Base-by-base conservation (phyloP, 495 filamentous ascomycete genomes). In the Tuber magnatum region DNA sequence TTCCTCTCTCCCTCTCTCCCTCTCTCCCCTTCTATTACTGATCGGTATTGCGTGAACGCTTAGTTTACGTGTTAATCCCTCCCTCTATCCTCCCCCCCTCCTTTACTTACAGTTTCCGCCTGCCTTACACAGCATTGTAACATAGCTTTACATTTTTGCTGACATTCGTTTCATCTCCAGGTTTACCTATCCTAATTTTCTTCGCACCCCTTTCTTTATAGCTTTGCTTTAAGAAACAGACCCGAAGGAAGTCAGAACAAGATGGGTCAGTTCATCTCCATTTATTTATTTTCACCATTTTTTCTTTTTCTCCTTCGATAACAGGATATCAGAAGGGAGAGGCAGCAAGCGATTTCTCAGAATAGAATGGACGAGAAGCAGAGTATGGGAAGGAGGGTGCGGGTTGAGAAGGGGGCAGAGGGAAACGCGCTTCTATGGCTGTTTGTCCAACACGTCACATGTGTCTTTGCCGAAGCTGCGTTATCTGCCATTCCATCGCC, bases 361-460 rank as follows among this genome's bases (percentile, higher is more conserved):
- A 65, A 35, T 65, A 65, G 56, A 65, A 65, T 65, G 56, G 56
- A 20, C 28, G 28, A 35, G 56, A 65, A 20, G 1, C 28, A 20
- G 56, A 65, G 28, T 6, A 65, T 65, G 56, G 56, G 28, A 35
- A 20, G 56, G 56, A 35, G 28, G 56, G 32, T 35, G 56, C 28
- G 56, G 56, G 28, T 65, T 35, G 12, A 65, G 77, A 75, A 70
- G 70, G 61, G 74, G 74, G 46, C n/a, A n/a, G 32, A 65, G 42
- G 69, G 74, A 71, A 51, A 79, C 76, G 77, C 65, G 72, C 69
- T 79, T 79, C 73, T 76, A 78, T 79, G 72, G 70, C n/a, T 35
- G 73, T 46, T 28, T 75, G 73, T 65, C 75, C 78, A 79, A 79
- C 77, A 79, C 71, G 69, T 79, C 76, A 73, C 77, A 76, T 78